phyloP scores from a whole-genome alignment of 257 asterid species.

The Salvia rosmarinus region DNA sequence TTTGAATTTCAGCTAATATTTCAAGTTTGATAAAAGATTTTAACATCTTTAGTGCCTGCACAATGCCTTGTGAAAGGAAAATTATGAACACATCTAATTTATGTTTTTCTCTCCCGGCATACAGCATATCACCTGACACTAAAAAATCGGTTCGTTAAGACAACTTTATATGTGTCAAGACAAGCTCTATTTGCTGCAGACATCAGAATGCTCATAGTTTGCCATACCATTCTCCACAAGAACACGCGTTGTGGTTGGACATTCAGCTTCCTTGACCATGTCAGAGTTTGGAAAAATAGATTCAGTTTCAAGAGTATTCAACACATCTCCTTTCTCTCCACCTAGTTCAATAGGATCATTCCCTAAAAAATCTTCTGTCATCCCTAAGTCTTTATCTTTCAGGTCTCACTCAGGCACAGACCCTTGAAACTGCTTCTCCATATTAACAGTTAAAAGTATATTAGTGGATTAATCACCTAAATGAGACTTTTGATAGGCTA shows the following conservation, averaged over 20 bases:
- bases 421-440: constrained; percentile 45
- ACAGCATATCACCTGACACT: constrained; percentile 47
- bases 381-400: constrained; percentile 36
- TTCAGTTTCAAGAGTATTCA: constrained; percentile 37
- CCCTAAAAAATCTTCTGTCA: constrained; percentile 30
- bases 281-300: constrained; percentile 33
- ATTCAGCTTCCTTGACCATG: constrained; percentile 37
- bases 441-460: constrained; percentile 31
- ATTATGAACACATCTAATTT: constrained; percentile 48
- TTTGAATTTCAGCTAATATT: constrained; percentile 39
- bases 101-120: constrained; percentile 46
- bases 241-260: constrained; percentile 36
- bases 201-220: constrained; percentile 36
- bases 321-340: constrained; percentile 33
- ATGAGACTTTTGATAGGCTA: constrained; percentile 33
- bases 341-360: constrained; percentile 38
- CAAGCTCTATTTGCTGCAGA: constrained; percentile 42
- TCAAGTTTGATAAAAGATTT: constrained; percentile 38
- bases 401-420: constrained; percentile 38
- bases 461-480: constrained; percentile 40
- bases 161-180: constrained; percentile 41
- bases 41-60: constrained; percentile 41
- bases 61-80: constrained; percentile 42
- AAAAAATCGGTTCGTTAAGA: constrained; percentile 29
- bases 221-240: constrained; percentile 44